Conservation (phyloP, 2,329 filamentous ascomycete species). For the Neonectria neomacrospora region DNA sequence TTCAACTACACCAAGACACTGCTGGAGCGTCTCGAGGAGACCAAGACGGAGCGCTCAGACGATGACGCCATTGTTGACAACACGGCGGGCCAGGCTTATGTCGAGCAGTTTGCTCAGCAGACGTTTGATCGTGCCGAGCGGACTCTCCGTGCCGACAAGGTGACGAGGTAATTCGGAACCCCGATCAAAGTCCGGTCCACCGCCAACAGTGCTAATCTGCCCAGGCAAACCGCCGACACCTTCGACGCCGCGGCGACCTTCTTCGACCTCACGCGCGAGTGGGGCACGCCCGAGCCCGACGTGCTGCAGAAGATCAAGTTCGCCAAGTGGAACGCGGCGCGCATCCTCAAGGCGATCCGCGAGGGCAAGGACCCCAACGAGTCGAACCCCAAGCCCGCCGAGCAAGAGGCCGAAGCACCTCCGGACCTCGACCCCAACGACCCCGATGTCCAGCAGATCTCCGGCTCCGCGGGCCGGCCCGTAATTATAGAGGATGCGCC, state of each 20-base stretch:
- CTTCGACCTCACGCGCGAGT: slow-evolving; percentile 87
- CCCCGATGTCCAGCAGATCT: slow-evolving; percentile 67
- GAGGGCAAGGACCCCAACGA: slow-evolving; percentile 92
- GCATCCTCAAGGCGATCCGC: slow-evolving; percentile 91
- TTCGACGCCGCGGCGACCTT: slow-evolving; percentile 94
- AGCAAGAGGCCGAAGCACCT: slow-evolving; percentile 52
- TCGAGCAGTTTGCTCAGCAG: slow-evolving; percentile 92
- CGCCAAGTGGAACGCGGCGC: slow-evolving; percentile 92
- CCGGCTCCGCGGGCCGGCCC: slow-evolving; percentile 51
- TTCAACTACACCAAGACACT: slow-evolving; percentile 82
- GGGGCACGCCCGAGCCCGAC: slow-evolving; percentile 80
- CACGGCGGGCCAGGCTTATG: slow-evolving; percentile 85
- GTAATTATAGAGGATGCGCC: slow-evolving; percentile 65
- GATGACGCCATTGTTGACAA: slow-evolving; percentile 91
- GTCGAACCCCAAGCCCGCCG: slow-evolving; percentile 78
- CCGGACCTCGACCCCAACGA: slow-evolving; percentile 70
- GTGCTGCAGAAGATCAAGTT: slow-evolving; percentile 90
- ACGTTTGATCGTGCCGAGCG: slow-evolving; percentile 87
- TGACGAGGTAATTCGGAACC: slow-evolving; percentile 70
- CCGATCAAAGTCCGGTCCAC: no score
- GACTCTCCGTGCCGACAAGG: slow-evolving; percentile 83
- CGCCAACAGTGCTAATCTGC: slow-evolving; percentile 7
- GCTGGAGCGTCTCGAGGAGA: slow-evolving; percentile 87
- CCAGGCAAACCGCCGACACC: slow-evolving; percentile 89
- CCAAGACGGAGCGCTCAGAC: slow-evolving; percentile 69